Evolutionary conservation across 352 stramenopile genomes (phyloP), one percentile per base, ranked within the genome.

Genomic region (Globisporangium cederbergense): DNA sequence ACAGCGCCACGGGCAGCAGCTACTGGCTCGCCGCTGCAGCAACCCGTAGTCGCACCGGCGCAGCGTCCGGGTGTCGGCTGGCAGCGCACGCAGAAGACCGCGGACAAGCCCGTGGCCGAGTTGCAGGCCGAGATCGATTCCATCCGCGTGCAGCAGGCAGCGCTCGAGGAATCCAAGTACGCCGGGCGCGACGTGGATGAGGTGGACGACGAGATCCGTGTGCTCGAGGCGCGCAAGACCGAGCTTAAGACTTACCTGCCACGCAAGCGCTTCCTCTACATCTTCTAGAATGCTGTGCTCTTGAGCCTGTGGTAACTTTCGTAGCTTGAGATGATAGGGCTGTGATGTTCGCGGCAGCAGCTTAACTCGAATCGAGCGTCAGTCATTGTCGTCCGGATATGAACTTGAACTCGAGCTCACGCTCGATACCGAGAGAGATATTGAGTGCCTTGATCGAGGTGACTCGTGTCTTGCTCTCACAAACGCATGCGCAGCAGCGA

Each of bases 181-280:
- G 71, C 83, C 13, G 82, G 79, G 43, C 80, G 86, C 20, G 86
- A 95, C 60, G 88, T 95, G 52, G 86, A 95, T 62, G 86, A 90
- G 38, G 81, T 65, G 18, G 81, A 95, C 59, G 86, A 89, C 42
- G 82, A 93, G 72, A 90, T 95, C 51, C 71, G 62, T 9, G 67
- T 56, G 40, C 67, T 93, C n/a, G 83, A 95, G 64, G 67, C 70
- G 46, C 83, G 73, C 18, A 95, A 95, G 67, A 65, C 59, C n/a
- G 78, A 78, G 49, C 66, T 95, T 30, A 87, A 90, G 77, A 69
- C 77, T 43, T 71, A 79, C 58, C 69, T 95, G 58, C 86, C 86
- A 45, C 86, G 80, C 64, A 91, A 90, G 68, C 80, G 82, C 56
- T 91, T 92, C 58, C 60, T 92, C 45, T 88, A 75, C 69, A 90